A percentile compares a stretch with the other conserved stretches of the same genome.
Evolutionary conservation across 164 flowering plant genomes (phyloP).

Genomic region (Tetracentron sinense): DNA sequence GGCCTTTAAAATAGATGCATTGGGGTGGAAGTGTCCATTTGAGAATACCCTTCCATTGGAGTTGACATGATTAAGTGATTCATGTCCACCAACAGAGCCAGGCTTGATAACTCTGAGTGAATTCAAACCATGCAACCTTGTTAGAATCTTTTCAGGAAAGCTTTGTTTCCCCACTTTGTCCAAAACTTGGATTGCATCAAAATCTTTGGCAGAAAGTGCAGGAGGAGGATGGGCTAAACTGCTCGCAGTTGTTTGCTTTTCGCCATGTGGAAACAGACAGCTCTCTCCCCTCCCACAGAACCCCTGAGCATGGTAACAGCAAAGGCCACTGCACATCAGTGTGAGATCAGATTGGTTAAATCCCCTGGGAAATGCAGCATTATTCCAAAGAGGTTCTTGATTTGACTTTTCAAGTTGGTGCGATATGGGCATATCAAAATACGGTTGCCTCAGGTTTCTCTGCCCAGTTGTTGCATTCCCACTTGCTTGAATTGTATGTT

Average conservation of each 20-base stretch:
- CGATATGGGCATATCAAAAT: slow-evolving; percentile 28
- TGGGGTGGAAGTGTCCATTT: slow-evolving; percentile 26
- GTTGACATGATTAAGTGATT: slow-evolving; percentile 22
- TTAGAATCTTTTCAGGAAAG: slow-evolving; percentile 50
- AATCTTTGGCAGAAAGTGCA: slow-evolving; percentile 19
- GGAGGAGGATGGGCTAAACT: slow-evolving; percentile 5
- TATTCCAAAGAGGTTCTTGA: slow-evolving; percentile 26
- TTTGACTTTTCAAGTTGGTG: slow-evolving; percentile 27
- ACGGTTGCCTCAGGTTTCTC: slow-evolving; percentile 24
- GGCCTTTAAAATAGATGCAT: slow-evolving; percentile 17
- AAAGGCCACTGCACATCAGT: slow-evolving; percentile 9
- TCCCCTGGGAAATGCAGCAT: slow-evolving; percentile 15
- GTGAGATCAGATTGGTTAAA: slow-evolving; percentile 22
- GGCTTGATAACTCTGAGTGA: slow-evolving; percentile 34
- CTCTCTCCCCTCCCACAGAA: slow-evolving; percentile 25
- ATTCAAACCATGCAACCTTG: slow-evolving; percentile 43
- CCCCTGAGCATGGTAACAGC: slow-evolving; percentile 26
- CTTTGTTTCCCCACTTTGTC: slow-evolving; percentile 33
- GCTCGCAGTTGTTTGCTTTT: slow-evolving; percentile 15
- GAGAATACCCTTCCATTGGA: slow-evolving; percentile 30
- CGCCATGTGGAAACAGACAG: slow-evolving; percentile 18
- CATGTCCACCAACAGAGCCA: slow-evolving; percentile 26
- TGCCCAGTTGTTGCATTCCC: slow-evolving; percentile 22
- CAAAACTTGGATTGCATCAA: slow-evolving; percentile 18
- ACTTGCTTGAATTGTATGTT: slow-evolving; percentile 27